A percentile compares a stretch with the other conserved stretches of the same genome.
Evolutionary conservation across 1,139 yeast genomes (phyloP).

Genomic region (Yamadazyma kanchanaburiensis): DNA sequence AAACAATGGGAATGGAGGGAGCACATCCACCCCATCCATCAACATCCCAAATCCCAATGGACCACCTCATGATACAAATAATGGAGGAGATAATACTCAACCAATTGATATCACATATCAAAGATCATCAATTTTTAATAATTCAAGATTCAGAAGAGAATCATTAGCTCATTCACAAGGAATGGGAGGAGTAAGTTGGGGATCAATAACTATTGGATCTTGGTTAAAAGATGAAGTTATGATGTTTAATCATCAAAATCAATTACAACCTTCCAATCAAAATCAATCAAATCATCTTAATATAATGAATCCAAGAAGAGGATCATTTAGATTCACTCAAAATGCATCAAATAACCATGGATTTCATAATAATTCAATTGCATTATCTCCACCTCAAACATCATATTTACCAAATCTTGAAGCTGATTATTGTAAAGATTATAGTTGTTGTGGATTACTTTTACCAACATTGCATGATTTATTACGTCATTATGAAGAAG

Average conservation of each 20-base stretch:
- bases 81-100: conserved; percentile 25
- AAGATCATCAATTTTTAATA: conserved; percentile 38
- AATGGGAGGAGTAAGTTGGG: conserved; percentile 99
- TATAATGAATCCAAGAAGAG: conserved; percentile 42
- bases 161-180: conserved; percentile 95
- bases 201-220: conserved; percentile 89
- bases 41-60: conserved; percentile 11
- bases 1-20: conserved; percentile 10
- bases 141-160: conserved; percentile 62
- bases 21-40: conserved; percentile 13
- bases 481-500: conserved; percentile 92
- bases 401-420: conserved; percentile 88
- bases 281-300: conserved; percentile 17
- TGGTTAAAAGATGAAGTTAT: conserved; percentile 94
- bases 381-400: conserved; percentile 68
- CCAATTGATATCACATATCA: conserved; percentile 49
- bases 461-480: conserved; percentile 92
- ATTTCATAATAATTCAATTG: conserved; percentile 20
- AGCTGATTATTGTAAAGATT: conserved; percentile 94
- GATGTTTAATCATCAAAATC: conserved; percentile 34
- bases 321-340: conserved; percentile 31
- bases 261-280: conserved; percentile 18
- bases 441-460: conserved; percentile 90
- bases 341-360: conserved; percentile 8
- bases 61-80: conserved; percentile 1